Percentiles rank a stretch among this genome's conserved stretches.
phyloP scores from a whole-genome alignment of 768 basidiomycete species.

The Tulasnella sp. region DNA sequence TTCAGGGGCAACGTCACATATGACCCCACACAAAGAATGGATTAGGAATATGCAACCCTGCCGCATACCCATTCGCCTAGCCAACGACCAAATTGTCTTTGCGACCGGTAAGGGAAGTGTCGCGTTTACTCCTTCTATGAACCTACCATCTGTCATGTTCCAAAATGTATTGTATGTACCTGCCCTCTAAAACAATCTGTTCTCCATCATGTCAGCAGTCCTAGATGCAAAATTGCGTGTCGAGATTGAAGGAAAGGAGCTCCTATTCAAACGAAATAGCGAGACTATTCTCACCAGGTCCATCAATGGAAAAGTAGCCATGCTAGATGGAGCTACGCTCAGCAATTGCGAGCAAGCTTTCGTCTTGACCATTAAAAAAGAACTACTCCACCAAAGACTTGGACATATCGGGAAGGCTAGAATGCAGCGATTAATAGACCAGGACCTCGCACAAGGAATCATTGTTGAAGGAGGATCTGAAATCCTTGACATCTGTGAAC shows the following conservation, averaged over 20 bases:
- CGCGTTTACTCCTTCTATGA: background rate
- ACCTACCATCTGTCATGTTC: background rate
- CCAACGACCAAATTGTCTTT: background rate
- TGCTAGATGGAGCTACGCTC: background rate
- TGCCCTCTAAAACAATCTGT: background rate
- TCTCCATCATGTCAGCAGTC: background rate
- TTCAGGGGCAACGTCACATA: background rate
- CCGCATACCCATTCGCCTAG: background rate
- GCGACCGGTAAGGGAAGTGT: background rate
- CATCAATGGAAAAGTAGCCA: background rate
- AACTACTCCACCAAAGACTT: constrained; percentile 7
- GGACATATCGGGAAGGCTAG: constrained; percentile 7
- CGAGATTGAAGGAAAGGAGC: too few relatives aligned
- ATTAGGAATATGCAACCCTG: background rate
- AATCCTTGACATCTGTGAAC: background rate
- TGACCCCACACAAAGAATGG: constrained; percentile 7
- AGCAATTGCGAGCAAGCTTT: background rate
- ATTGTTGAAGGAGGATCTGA: background rate
- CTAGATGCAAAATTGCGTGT: background rate
- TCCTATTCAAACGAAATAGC: background rate
- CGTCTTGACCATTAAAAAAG: background rate
- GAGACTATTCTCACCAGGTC: background rate
- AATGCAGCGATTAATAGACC: background rate
- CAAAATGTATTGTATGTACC: background rate
- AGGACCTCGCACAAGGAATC: background rate